Evolutionary conservation across 208 protist genomes (phyloP), one percentile per base, ranked within the genome.

Genomic region (Lotmaria passim): DNA sequence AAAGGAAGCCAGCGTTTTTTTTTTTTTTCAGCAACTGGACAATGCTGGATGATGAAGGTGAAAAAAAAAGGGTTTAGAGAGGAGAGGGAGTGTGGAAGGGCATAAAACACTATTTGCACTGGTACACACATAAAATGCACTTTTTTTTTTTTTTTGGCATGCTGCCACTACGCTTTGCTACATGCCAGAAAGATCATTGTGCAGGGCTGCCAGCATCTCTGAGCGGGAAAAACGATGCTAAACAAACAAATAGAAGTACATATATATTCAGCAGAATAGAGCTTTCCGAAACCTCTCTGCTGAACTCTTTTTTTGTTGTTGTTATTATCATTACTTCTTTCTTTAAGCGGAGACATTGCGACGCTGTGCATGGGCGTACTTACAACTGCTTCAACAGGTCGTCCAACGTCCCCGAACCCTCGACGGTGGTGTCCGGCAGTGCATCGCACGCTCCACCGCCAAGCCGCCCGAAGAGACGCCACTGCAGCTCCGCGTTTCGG

Each of bases 401-500:
- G 38, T 64, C 30, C 44, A 64, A 26, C n/a, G 44, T 41, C 14
- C 59, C 59, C n/a, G 21, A 41, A 41, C 59, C 28, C 30, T 64
- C 59, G 2, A 23, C 30, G 2, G 26, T 17, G 3, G 14, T 6
- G 12, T 0, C 14, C 26, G 11, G n/a, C 11, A 10, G 7, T 0
- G 36, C 24, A 26, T 6, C 15, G 6, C 36, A 6, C 31, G 21
- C 31, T 2, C 1, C 3, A n/a, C 48, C 36, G 8, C 14, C 7
- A 11, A 19, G n/a, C 14, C 10, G n/a, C 10, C 31, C 44, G 28
- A n/a, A 24, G 23, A 21, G 34, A n/a, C 23, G 24, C 70, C 70
- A 75, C 23, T 55, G 51, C 53, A 75, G 53, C 36, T 63, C 53
- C 7, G 61, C 70, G 24, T 19, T 69, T 8, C 70, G 70, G 33